Evolutionary conservation across 768 basidiomycete genomes (phyloP).

Genomic region (Leccinum broughii): DNA sequence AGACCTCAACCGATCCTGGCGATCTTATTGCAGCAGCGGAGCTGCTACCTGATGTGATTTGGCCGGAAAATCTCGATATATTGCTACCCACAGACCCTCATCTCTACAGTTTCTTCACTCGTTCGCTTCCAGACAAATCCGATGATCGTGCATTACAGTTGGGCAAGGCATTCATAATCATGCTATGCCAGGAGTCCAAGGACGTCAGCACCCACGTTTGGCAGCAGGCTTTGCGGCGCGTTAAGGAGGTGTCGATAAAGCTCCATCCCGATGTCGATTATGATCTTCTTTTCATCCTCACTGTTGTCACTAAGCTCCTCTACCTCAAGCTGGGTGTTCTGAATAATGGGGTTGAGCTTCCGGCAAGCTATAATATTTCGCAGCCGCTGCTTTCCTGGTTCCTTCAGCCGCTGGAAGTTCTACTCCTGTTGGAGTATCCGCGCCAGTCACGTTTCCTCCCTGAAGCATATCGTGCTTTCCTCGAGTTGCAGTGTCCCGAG

Average conservation of each 20-base stretch:
- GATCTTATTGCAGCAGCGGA: too few species aligned
- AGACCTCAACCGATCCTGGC: too few species aligned
- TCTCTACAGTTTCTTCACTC: slow-evolving; percentile 2
- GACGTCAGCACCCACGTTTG: not conserved
- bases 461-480: slow-evolving; percentile 4
- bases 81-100: slow-evolving; percentile 2
- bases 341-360: not conserved
- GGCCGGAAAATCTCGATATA: slow-evolving; percentile 14
- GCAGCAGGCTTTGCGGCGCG: not conserved
- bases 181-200: slow-evolving; percentile 1
- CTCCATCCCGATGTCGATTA: not conserved
- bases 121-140: not conserved
- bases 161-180: slow-evolving; percentile 8
- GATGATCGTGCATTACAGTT: not conserved
- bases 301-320: slow-evolving; percentile 2
- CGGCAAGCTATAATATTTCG: not conserved
- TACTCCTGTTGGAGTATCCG: slow-evolving; percentile 1
- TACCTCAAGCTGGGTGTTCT: not conserved
- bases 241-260: not conserved
- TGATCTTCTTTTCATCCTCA: slow-evolving; percentile 5
- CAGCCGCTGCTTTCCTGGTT: slow-evolving; percentile 4
- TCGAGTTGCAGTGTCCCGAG: slow-evolving; percentile 1
- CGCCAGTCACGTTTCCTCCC: slow-evolving; percentile 2
- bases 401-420: slow-evolving; percentile 2
- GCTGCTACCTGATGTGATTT: slow-evolving; percentile 15